Base-by-base conservation (phyloP, 306 rosid genomes). In the Luffa acutangula region DNA sequence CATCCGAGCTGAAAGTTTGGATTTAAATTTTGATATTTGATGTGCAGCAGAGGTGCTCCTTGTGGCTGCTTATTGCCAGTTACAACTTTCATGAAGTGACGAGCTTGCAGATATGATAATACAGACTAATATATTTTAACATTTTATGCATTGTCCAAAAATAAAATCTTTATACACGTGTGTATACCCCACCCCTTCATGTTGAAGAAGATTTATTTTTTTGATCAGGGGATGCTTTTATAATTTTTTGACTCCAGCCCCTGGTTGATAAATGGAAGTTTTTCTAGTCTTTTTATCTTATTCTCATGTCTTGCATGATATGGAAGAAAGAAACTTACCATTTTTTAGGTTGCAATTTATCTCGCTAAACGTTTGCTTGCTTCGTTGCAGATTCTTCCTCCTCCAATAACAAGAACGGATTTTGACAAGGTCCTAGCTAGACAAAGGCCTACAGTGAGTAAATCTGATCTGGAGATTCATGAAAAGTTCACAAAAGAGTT, bases 401-500 rank as follows among this genome's bases (percentile, higher is more conserved):
- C 99, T 14, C 98, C 98, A 37, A 96, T 96, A 80, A 63, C 90
- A 4, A 90, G 86, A 85, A 67, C 87, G 71, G 99, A 96, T 88
- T 96, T 96, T 80, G 98, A 96, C 83, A 96, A 96, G 92, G 99
- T 96, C 62, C 94, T 96, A 84, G 96, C 98, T 39, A 89, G 97
- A 87, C 99, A 96, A 86, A 90, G 88, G 85, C 99, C 99, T 78
- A 96, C 99, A 0, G 98, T 96, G 79, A 93, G 99, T 89, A 96
- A 93, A 85, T 3, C 86, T 39, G 99, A 96, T 82, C 98, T 96
- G 49, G 89, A 90, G 0, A 90, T 93, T 62, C 99, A 96, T 12
- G 99, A 93, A 93, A 90, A 93, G 89, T 96, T 96, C 85, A 96
- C 99, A 0, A 93, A 85, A 85, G 99, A 96, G 87, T 96, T 96